phyloP scores from a whole-genome alignment of 2,329 filamentous ascomycete species.

The Colletotrichum eremochloae region DNA sequence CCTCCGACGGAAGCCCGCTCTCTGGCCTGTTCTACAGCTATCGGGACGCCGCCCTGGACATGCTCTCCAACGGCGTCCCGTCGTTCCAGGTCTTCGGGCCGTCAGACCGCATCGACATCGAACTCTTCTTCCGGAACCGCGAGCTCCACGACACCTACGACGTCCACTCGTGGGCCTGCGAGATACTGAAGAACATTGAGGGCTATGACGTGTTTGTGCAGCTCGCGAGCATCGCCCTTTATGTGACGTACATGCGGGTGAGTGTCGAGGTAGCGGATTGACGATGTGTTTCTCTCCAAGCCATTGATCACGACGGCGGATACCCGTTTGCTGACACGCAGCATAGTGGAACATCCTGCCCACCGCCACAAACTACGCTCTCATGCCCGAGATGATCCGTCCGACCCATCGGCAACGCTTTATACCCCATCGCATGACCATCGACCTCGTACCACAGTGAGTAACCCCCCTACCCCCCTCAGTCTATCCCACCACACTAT shows the following conservation, averaged over 20 bases:
- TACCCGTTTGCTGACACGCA: neutral
- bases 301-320: neutral
- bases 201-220: conserved; percentile 31
- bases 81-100: conserved; percentile 18
- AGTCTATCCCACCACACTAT: no score
- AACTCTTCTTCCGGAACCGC: conserved; percentile 34
- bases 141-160: conserved; percentile 21
- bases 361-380: conserved; percentile 29
- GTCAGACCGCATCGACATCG: conserved; percentile 25
- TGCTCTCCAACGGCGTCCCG: conserved; percentile 26
- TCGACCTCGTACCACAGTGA: conserved; percentile 35
- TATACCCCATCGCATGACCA: conserved; percentile 33
- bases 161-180: conserved; percentile 33
- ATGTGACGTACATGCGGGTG: conserved; percentile 24
- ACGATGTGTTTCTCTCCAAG: no score
- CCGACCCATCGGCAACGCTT: conserved; percentile 25
- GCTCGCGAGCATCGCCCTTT: conserved; percentile 21
- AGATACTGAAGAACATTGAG: conserved; percentile 27
- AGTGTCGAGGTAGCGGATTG: neutral
- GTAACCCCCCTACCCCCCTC: neutral
- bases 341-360: conserved; percentile 32
- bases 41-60: conserved; percentile 29
- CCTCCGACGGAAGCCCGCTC: conserved; percentile 27
- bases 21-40: conserved; percentile 36
- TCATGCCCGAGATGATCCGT: conserved; percentile 36